Conservation (phyloP, 2,329 filamentous ascomycete genomes). For the Fusarium sambucinum region DNA sequence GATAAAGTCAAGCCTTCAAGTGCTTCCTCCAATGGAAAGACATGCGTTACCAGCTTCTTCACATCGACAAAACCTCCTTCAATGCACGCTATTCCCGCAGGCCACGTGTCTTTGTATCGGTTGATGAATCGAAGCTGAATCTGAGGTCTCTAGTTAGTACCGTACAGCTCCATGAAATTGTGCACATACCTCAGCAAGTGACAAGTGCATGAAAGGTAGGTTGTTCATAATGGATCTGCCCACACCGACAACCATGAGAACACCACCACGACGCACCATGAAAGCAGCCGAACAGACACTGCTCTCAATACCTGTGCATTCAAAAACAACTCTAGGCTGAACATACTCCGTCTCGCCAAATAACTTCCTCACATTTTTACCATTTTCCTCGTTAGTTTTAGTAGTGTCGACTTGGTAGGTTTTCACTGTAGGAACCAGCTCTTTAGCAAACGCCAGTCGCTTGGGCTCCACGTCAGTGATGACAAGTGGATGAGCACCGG, state of each 20-base stretch:
- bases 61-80: slow-evolving; percentile 70
- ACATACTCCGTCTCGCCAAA: slow-evolving; percentile 67
- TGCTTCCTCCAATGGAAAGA: slow-evolving; percentile 71
- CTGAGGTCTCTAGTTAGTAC: slow-evolving; percentile 22
- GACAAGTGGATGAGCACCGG: slow-evolving; percentile 72
- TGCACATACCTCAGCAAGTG: slow-evolving; percentile 64
- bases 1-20: slow-evolving; percentile 60
- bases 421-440: slow-evolving; percentile 65
- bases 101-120: slow-evolving; percentile 77
- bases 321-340: slow-evolving; percentile 69
- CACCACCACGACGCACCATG: slow-evolving; percentile 68
- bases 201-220: slow-evolving; percentile 74
- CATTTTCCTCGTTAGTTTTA: slow-evolving; percentile 62
- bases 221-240: slow-evolving; percentile 73
- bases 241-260: slow-evolving; percentile 74
- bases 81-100: slow-evolving; percentile 71
- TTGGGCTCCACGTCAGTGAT: slow-evolving; percentile 71
- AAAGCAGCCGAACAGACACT: slow-evolving; percentile 71
- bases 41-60: slow-evolving; percentile 70
- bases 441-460: slow-evolving; percentile 68
- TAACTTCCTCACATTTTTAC: slow-evolving; percentile 63
- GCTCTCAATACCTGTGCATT: slow-evolving; percentile 75
- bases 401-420: slow-evolving; percentile 66
- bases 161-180: not conserved
- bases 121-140: slow-evolving; percentile 79